Base-by-base conservation (phyloP, 2,329 filamentous ascomycete species). In the Ceratocystis variospora region DNA sequence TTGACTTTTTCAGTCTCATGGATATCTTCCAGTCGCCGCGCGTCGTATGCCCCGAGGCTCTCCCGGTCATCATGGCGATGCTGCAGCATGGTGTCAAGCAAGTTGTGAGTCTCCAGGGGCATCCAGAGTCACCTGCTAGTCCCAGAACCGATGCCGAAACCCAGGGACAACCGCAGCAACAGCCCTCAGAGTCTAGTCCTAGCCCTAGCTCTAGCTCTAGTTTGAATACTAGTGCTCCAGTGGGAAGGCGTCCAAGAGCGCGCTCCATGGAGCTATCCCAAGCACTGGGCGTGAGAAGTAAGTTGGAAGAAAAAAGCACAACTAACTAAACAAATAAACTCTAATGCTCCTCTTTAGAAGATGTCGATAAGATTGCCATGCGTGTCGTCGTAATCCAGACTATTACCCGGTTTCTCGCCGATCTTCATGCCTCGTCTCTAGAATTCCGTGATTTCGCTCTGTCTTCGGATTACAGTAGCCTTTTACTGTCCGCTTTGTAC, bases 1-100 rank as follows among this genome's bases (percentile, higher is more conserved):
- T 96, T 71, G 87, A 93, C 70, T 81, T 89, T 19, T 87, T 84
- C 70, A 87, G 82, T 68, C 80, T 99, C 1, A 75, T 91, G 3
- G 85, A 91, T 59, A 80, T 87, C 0, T 95, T 97, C 72, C 83
- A 82, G 61, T 83, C 81, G 66, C 79, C 83, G 65, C 85, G 82
- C 53, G 83, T 96, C 17, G 79, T 83, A 0, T 89, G 90, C 72
- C 85, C 90, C 0, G 91, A 95, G 67, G 84, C 90, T 5, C 78
- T 96, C 28, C 82, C 87, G 0, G 86, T 96, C 10, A 87, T 99
- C 59, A 87, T 86, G 4, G 83, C 87, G 0, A 95, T 99, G 91
- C 78, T 99, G 1, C 89, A 95, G 72, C 86, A 88, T 72, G 93
- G 91, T 0, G 75, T 97, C 25, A 88, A 89, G 69, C 83, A 87